phyloP scores from a whole-genome alignment of 192 early-diverging fungal genomes.

The Linnemannia exigua region DNA sequence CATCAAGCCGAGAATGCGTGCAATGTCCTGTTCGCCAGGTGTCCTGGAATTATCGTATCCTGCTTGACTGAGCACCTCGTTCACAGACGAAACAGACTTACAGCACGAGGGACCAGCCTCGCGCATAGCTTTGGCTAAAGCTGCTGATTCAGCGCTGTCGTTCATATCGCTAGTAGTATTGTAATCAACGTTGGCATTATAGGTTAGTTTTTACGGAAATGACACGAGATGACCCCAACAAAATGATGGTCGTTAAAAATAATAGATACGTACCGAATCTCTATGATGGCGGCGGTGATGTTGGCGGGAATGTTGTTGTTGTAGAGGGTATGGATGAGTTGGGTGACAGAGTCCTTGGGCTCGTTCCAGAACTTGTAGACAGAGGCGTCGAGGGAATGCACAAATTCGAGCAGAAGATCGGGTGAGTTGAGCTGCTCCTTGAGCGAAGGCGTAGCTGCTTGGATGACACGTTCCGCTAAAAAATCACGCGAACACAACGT shows the following conservation, averaged over 20 bases:
- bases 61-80: conserved; percentile 59
- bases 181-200: not conserved
- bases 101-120: conserved; percentile 69
- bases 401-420: conserved; percentile 39
- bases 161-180: conserved; percentile 47
- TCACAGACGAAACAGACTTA: conserved; percentile 53
- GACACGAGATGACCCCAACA: too few species aligned
- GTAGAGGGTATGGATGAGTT: conserved; percentile 41
- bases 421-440: conserved; percentile 41
- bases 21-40: conserved; percentile 67
- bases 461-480: conserved; percentile 50
- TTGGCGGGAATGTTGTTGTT: conserved; percentile 44
- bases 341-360: conserved; percentile 45
- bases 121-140: conserved; percentile 60
- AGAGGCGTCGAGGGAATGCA: conserved; percentile 39
- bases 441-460: conserved; percentile 25
- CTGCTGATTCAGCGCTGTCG: conserved; percentile 33
- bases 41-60: conserved; percentile 44
- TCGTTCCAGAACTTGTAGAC: conserved; percentile 50
- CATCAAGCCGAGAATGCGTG: conserved; percentile 77
- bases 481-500: not conserved
- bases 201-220: not conserved
- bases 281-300: conserved; percentile 26
- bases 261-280: conserved; percentile 38
- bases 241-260: not conserved